Evolutionary conservation across 768 basidiomycete genomes (phyloP), one percentile per base, ranked within the genome.

Genomic region (Atractiella rhizophila): DNA sequence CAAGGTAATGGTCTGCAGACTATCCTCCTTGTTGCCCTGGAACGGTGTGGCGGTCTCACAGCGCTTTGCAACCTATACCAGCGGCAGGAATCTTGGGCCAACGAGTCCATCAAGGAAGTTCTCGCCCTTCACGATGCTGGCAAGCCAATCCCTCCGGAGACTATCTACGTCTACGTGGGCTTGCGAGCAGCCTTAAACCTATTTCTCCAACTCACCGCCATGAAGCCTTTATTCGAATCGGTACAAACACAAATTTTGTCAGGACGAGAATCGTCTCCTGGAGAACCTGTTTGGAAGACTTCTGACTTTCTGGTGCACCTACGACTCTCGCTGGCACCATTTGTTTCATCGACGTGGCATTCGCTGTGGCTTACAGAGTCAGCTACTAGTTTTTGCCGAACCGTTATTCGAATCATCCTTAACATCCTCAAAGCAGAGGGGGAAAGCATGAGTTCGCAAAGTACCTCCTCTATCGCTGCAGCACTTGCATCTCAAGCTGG

Each of bases 281-380:
- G 49, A 27, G 36, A 16, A 16, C 23, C 10, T 33, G 19, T 9
- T 58, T 65, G 4, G 74, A 72, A 27, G 79, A 74, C 55, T 86
- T 72, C 76, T 54, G 76, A 79, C 53, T 79, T 91, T 58, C 67
- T 96, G 37, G 74, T 96, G 48, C 71, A 67, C 44, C 63, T 88
- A 44, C 73, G 91, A 28, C 58, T 71, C 23, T 66, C 69, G 2
- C 64, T 73, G 18, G 59, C 83, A 18, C 79, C 83, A 0, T 55
- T 77, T 11, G 51, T 80, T 12, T 64, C 61, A 23, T 64, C 64
- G 6, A 63, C 85, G 16, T 96, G 91, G 91, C 66, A 73, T 42
- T 69, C 82, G 4, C 53, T 67, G 1, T 94, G 88, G 86, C 64
- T 96, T 0, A 62, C 70, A 4, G 40, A 53, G 13, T 70, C 76